Base-by-base conservation (phyloP, 1,284 basidiomycete species). In the Cryptococcus hybrid region DNA sequence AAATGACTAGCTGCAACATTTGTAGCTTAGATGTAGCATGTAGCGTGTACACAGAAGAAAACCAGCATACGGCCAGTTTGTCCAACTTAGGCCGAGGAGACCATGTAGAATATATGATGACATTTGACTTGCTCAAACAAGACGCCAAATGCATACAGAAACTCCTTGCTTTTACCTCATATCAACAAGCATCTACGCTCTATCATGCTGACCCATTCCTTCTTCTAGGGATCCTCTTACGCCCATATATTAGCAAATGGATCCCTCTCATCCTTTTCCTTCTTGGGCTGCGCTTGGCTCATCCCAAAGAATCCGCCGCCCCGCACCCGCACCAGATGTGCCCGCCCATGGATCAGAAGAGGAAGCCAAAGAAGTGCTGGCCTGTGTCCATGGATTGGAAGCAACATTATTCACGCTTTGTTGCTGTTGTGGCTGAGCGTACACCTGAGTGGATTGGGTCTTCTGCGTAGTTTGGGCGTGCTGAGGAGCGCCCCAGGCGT, bases 191-290 rank as follows among this genome's bases (percentile, higher is more conserved):
- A 24, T 24, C 24, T 24, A 24, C 24, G 24, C 24, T 24, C 24
- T 24, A 24, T 24, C 24, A 24, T 24, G 24, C 24, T 24, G 24
- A 24, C 24, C 24, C 24, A 24, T 24, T 24, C 24, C 24, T 24
- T 24, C 24, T 24, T 24, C 24, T 24, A 24, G 24, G 24, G 24
- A 24, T 24, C 24, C 24, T 24, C 24, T 24, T 24, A 24, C 24
- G 24, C 54, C 70, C 67, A 69, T 12, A 72, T 63, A 54, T 72
- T 70, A 7, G 68, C 70, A 62, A 72, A 72, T 18, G 70, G 68
- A 63, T 72, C 69, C 43, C 58, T 58, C 36, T 72, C 70, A 55
- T 69, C 66, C 63, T 73, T 70, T 59, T 71, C 68, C 12, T 56
- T 52, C 24, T 62, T 57, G 30, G 56, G 57, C 30, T 39, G 49